These are phyloP conservation scores for Soucietia sequanensis DNA, from an alignment of 805 yeast genomes.

Conservation along the genomic window DNA sequence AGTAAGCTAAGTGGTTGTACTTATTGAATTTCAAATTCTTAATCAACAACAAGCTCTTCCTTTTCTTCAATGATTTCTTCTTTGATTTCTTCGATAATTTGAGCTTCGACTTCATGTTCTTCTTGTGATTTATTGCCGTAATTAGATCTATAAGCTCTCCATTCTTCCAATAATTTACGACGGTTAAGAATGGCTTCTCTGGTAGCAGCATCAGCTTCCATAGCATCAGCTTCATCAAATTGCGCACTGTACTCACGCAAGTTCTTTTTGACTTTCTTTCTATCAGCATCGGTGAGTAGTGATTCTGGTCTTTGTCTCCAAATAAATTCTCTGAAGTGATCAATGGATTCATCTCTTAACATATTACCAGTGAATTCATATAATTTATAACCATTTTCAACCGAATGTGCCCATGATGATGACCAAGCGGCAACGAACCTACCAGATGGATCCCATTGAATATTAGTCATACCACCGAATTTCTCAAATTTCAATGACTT, in stretches of 20 bases:
- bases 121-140: constrained; percentile 34
- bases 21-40: too few species aligned
- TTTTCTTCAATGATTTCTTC: constrained; percentile 72
- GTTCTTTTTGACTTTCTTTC: constrained; percentile 88
- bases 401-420: constrained; percentile 75
- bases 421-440: constrained; percentile 88
- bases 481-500: constrained; percentile 62
- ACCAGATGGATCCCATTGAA: constrained; percentile 96
- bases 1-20: background rate
- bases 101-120: constrained; percentile 48
- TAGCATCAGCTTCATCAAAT: constrained; percentile 92
- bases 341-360: constrained; percentile 72
- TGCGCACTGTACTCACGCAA: constrained; percentile 85
- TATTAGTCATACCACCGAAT: constrained; percentile 74
- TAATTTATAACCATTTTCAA: constrained; percentile 88
- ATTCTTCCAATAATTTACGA: constrained; percentile 76
- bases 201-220: constrained; percentile 91
- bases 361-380: constrained; percentile 80
- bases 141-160: constrained; percentile 75
- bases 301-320: constrained; percentile 98
- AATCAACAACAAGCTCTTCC: constrained; percentile 63
- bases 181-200: constrained; percentile 86
- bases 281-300: constrained; percentile 70
- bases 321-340: constrained; percentile 80
- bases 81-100: constrained; percentile 68